Evolutionary conservation across 2,329 filamentous ascomycete genomes (phyloP).

Genomic region (Hyphodiscus sp.): DNA sequence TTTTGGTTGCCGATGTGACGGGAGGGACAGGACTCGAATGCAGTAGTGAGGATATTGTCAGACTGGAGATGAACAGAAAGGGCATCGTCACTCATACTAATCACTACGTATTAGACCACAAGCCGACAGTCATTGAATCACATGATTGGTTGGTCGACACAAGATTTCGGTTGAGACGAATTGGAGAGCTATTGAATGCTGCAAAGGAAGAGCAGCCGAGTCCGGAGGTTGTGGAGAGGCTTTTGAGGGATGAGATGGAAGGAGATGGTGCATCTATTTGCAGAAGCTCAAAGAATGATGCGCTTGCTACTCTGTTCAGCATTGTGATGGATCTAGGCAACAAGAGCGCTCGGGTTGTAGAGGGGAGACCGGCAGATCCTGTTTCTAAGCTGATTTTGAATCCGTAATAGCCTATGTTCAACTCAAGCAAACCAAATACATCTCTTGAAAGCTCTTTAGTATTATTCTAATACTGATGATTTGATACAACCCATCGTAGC

Average conservation of each 20-base stretch:
- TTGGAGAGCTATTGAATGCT: constrained; percentile 28
- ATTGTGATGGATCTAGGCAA: constrained; percentile 35
- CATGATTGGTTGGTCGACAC: constrained; percentile 23
- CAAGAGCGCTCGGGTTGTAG: constrained; percentile 27
- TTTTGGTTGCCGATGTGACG: constrained; percentile 43
- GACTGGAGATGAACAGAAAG: constrained; percentile 17
- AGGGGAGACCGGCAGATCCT: constrained; percentile 30
- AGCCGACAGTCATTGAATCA: constrained; percentile 15
- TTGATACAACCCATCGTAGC: neutral
- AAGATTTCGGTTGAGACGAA: constrained; percentile 26
- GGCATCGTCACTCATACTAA: constrained; percentile 28
- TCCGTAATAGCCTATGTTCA: constrained; percentile 5
- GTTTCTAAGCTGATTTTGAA: constrained; percentile 26
- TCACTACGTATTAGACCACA: constrained; percentile 24
- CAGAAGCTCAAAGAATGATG: constrained; percentile 26
- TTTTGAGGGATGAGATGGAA: constrained; percentile 16
- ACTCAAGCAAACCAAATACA: neutral
- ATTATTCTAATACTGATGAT: too few relatives aligned
- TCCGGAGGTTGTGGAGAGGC: constrained; percentile 6
- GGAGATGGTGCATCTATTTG: constrained; percentile 27
- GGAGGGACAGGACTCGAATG: constrained; percentile 46
- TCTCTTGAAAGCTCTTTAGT: too few relatives aligned
- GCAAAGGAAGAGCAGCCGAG: constrained; percentile 10
- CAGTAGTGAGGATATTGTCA: constrained; percentile 25
- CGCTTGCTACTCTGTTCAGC: constrained; percentile 31